A percentile compares a stretch with the other conserved stretches of the same genome.
Evolutionary conservation across 2,329 filamentous ascomycete species (phyloP).

Genomic region (Cadophora malorum): DNA sequence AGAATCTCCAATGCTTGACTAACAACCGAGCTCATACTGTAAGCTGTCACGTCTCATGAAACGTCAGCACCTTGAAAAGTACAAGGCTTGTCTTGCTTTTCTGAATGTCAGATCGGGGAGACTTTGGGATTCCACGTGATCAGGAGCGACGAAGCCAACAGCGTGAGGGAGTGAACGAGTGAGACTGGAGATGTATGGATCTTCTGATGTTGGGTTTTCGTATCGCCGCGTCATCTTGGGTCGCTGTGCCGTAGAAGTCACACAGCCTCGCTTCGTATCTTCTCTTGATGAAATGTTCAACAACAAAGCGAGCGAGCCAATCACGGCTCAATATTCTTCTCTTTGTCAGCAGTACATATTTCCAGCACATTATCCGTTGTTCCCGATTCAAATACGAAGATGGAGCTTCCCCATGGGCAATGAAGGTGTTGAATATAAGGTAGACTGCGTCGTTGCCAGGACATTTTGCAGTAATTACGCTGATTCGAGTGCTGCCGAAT

Average conservation of each 20-base stretch:
- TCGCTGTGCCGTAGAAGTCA: not conserved
- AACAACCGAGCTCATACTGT: not conserved
- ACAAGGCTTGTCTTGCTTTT: not conserved
- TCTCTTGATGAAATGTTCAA: not conserved
- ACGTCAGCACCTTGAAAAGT: constrained; percentile 5
- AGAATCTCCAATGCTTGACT: not conserved
- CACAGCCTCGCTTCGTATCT: constrained; percentile 8
- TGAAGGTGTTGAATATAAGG: no score
- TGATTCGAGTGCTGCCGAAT: no score
- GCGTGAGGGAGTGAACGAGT: not conserved
- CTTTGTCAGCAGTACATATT: not conserved
- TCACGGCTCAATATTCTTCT: not conserved
- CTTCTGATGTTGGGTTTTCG: not conserved
- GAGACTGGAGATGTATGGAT: not conserved
- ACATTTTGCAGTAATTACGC: no score
- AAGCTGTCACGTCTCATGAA: not conserved
- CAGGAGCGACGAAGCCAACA: constrained; percentile 1
- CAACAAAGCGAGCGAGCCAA: constrained; percentile 2
- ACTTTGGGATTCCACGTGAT: constrained; percentile 6
- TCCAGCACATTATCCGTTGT: not conserved
- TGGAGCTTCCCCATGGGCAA: not conserved
- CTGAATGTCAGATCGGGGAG: constrained; percentile 12
- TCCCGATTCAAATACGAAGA: not conserved
- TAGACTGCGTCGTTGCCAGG: no score
- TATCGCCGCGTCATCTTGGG: constrained; percentile 2